Percentiles rank a stretch among this genome's conserved stretches.
phyloP scores from a whole-genome alignment of 2,329 filamentous ascomycete genomes.

The Penicillium sp. region DNA sequence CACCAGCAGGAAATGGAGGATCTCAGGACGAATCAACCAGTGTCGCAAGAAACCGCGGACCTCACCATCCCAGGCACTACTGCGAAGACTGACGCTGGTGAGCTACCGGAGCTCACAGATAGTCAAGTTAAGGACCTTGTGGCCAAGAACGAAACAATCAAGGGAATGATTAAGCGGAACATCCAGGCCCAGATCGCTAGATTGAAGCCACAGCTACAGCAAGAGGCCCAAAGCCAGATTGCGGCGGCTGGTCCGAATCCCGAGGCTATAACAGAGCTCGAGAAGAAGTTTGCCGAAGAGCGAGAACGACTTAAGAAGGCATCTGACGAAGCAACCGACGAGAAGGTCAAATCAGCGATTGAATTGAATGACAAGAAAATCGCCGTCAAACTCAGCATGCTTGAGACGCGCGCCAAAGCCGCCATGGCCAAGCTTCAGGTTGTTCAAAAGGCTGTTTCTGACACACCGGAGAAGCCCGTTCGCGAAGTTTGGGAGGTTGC shows the following conservation, averaged over 20 bases:
- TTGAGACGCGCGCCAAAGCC: constrained; percentile 63
- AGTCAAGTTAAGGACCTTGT: constrained; percentile 50
- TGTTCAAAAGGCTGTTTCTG: constrained; percentile 74
- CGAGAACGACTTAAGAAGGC: constrained; percentile 41
- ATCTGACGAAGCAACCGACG: constrained; percentile 56
- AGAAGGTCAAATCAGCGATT: constrained; percentile 56
- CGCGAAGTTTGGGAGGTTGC: constrained; percentile 82
- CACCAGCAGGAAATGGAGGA: constrained; percentile 50
- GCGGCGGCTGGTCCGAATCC: constrained; percentile 25
- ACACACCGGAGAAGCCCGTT: constrained; percentile 80
- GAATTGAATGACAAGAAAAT: constrained; percentile 72
- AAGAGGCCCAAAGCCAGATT: constrained; percentile 32
- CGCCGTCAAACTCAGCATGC: constrained; percentile 71
- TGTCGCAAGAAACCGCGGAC: constrained; percentile 14
- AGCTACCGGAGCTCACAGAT: constrained; percentile 43
- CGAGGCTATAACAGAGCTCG: constrained; percentile 34
- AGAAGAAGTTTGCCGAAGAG: constrained; percentile 38
- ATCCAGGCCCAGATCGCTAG: constrained; percentile 48
- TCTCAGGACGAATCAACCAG: constrained; percentile 41
- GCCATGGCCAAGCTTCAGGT: constrained; percentile 70
- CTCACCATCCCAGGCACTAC: constrained; percentile 21
- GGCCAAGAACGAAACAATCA: constrained; percentile 47
- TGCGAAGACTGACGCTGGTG: constrained; percentile 27
- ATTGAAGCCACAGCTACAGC: constrained; percentile 30
- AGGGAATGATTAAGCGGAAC: constrained; percentile 54